A percentile compares a stretch with the other conserved stretches of the same genome.
These are phyloP conservation scores for Neolecta irregularis DNA, from an alignment of 1,139 yeast species.

Conservation along the genomic window DNA sequence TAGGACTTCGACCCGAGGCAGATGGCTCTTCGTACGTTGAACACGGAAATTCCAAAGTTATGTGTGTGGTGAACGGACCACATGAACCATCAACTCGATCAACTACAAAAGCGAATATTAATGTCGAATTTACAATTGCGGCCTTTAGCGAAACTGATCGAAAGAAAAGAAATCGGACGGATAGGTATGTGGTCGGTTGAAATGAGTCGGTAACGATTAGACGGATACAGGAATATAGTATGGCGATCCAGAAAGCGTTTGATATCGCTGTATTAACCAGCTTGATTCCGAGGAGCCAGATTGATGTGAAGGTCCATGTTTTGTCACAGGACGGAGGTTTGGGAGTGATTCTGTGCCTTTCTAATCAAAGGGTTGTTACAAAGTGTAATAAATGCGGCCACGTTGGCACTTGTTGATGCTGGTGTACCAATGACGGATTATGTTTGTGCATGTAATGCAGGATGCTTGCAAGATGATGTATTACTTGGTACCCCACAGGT, in stretches of 20 bases:
- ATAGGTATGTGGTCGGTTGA: constrained; percentile 15
- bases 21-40: constrained; percentile 90
- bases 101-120: constrained; percentile 25
- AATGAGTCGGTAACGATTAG: constrained; percentile 32
- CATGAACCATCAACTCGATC: constrained; percentile 46
- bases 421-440: constrained; percentile 92
- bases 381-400: constrained; percentile 70
- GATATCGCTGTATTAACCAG: constrained; percentile 61
- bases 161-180: constrained; percentile 36
- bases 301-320: constrained; percentile 58
- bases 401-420: constrained; percentile 83
- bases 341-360: not conserved
- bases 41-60: constrained; percentile 81
- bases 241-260: constrained; percentile 64
- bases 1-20: constrained; percentile 78
- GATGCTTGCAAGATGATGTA: constrained; percentile 56
- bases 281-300: constrained; percentile 68
- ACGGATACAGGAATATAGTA: constrained; percentile 61
- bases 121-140: constrained; percentile 53
- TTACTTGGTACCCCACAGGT: constrained; percentile 29
- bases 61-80: constrained; percentile 81
- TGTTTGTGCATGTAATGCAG: constrained; percentile 66
- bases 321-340: constrained; percentile 65
- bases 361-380: constrained; percentile 43
- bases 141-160: constrained; percentile 71